A percentile compares a stretch with the other conserved stretches of the same genome.
Conservation (phyloP, 805 yeast species). For the Wickerhamiella australiensis region DNA sequence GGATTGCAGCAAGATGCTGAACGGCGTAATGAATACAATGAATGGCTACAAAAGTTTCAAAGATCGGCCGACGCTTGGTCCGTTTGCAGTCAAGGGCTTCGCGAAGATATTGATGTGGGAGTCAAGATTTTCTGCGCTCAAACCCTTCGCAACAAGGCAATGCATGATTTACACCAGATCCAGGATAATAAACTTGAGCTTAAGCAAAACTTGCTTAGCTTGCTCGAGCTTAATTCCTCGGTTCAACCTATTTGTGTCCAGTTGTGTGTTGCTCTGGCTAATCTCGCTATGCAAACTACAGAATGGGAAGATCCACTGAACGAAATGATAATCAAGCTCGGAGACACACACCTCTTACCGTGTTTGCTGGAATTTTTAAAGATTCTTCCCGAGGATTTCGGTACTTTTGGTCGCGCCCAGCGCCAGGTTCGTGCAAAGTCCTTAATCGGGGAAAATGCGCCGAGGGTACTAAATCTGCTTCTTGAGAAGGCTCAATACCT, state of each 20-base stretch:
- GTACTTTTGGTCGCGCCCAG: constrained; percentile 33
- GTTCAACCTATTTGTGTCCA: constrained; percentile 64
- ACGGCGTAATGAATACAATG: constrained; percentile 33
- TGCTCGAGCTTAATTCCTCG: constrained; percentile 39
- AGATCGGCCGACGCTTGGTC: constrained; percentile 63
- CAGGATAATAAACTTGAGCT: constrained; percentile 48
- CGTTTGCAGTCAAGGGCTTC: constrained; percentile 44
- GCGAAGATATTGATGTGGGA: constrained; percentile 30
- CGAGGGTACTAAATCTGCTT: constrained; percentile 52
- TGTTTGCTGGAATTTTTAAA: constrained; percentile 62
- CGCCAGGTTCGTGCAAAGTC: constrained; percentile 40
- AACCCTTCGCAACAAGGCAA: constrained; percentile 72
- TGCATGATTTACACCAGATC: constrained; percentile 73
- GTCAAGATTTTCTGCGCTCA: constrained; percentile 79
- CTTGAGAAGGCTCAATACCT: constrained; percentile 35
- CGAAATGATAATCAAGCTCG: constrained; percentile 45
- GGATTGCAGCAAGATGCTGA: constrained; percentile 21
- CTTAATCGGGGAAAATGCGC: constrained; percentile 55
- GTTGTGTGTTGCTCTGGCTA: constrained; percentile 67
- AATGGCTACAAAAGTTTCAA: constrained; percentile 68
- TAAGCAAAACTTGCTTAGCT: constrained; percentile 51
- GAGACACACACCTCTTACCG: constrained; percentile 31
- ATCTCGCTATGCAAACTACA: constrained; percentile 64
- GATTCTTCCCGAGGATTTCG: constrained; percentile 84
- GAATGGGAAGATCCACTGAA: constrained; percentile 60